Evolutionary conservation across 2,329 filamentous ascomycete genomes (phyloP), one percentile per base, ranked within the genome.

Genomic region (Rugonectria rugulosa): DNA sequence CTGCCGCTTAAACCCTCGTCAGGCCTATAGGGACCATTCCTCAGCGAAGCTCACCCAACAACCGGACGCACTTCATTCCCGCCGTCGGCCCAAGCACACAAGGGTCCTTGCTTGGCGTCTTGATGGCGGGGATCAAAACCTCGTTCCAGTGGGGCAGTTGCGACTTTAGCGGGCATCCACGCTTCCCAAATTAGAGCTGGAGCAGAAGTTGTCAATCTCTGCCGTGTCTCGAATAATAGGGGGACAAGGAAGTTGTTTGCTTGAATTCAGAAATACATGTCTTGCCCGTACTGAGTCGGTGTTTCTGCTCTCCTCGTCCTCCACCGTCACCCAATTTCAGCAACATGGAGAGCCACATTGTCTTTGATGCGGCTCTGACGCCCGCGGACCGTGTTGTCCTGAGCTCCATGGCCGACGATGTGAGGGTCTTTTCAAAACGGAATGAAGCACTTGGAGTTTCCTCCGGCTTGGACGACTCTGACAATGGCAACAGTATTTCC

Each of bases 311-410:
- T 32, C 26, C 36, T 40, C 37, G 27, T n/a, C 37, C 29, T 26
- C 29, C 17, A 17, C 17, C 15, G 29, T 26, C 26, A 15, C 49
- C 15, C 50, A 34, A 5, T 10, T 17, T 54, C 40, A 36, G 12
- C 43, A n/a, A n/a, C n/a, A 69, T 69, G 66, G 63, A 67, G 31
- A 43, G 56, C 31, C 56, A 57, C 23, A 63, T 78, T 21, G 65
- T 74, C 27, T 70, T 77, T 53, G 76, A 74, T 62, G 66, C 71
- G 49, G 72, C 73, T 50, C 65, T 80, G 54, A 78, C 77, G 27
- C 73, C 66, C 56, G 68, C 77, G 34, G 77, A 80, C 60, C 62
- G 65, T 19, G 59, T 78, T 15, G 70, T 79, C 11, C 68, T 80
- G 15, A 65, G 70, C 62, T 76, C 72, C 55, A 68, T 80, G 37